Evolutionary conservation across 2,329 filamentous ascomycete genomes (phyloP).

Genomic region (Colletotrichum sidae): DNA sequence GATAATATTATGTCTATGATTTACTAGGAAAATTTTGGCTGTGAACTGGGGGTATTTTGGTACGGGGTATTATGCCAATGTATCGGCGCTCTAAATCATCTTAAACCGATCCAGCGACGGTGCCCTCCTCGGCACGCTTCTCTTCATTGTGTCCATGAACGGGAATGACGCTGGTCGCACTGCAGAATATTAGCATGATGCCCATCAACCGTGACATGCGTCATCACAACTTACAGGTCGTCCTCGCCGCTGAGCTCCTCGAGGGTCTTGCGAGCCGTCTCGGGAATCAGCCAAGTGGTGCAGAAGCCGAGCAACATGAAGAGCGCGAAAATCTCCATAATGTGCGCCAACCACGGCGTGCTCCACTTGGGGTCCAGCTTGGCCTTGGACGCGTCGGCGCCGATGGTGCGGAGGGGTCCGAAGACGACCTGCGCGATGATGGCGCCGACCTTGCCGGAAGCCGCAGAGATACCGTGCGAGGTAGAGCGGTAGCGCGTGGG

Average conservation of each 20-base stretch:
- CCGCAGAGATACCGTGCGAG: constrained; percentile 71
- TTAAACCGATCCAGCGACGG: constrained; percentile 22
- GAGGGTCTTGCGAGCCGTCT: constrained; percentile 54
- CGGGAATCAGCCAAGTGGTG: constrained; percentile 60
- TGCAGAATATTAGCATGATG: constrained; percentile 5
- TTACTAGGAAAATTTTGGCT: constrained; percentile 9
- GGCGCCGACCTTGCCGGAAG: constrained; percentile 68
- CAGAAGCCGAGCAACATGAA: constrained; percentile 58
- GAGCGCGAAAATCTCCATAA: constrained; percentile 51
- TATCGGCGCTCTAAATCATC: background rate
- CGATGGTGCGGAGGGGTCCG: constrained; percentile 54
- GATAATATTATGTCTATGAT: background rate
- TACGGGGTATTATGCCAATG: constrained; percentile 3
- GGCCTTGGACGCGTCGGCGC: constrained; percentile 57
- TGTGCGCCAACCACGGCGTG: constrained; percentile 37
- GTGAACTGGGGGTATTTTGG: constrained; percentile 17
- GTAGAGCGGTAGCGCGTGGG: constrained; percentile 72
- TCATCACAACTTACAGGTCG: constrained; percentile 27
- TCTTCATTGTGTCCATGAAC: constrained; percentile 32
- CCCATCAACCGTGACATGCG: no score
- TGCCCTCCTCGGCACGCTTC: constrained; percentile 35
- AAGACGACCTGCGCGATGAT: constrained; percentile 64
- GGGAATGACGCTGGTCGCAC: constrained; percentile 24
- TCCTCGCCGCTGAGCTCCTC: constrained; percentile 61
- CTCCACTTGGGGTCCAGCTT: constrained; percentile 35